Conservation (phyloP, 2,329 filamentous ascomycete species). For the Beauveria australis region DNA sequence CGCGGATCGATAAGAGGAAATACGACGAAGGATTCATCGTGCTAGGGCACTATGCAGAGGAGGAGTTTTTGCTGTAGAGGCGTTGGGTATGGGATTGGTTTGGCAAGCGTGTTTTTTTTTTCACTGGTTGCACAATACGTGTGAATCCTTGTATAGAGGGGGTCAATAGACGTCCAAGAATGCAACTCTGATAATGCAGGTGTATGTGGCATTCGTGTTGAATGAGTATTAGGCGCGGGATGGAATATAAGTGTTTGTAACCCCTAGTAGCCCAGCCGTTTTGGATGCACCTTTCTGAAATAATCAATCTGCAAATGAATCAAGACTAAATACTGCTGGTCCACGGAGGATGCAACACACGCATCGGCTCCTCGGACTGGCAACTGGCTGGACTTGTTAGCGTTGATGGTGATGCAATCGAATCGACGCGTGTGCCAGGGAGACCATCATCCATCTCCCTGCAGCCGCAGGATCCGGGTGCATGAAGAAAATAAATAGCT, state of each 20-base stretch:
- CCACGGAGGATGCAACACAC: neutral
- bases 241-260: too few relatives aligned
- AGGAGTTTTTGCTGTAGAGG: slow-evolving; percentile 50
- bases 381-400: neutral
- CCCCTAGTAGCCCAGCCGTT: too few relatives aligned
- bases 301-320: too few relatives aligned
- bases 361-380: too few relatives aligned
- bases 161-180: neutral
- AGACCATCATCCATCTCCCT: neutral
- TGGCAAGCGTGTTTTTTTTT: neutral
- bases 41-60: slow-evolving; percentile 69
- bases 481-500: neutral
- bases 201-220: neutral
- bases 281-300: too few relatives aligned
- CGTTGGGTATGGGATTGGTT: neutral
- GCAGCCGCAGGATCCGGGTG: neutral
- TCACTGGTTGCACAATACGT: neutral
- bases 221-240: too few relatives aligned
- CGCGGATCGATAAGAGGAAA: slow-evolving; percentile 56
- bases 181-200: neutral
- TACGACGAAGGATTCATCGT: slow-evolving; percentile 75
- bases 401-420: neutral
- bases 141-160: neutral
- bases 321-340: too few relatives aligned
- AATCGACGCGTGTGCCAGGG: neutral